Conservation (phyloP, 202 grass and related monocot species). For the Schoenoplectus tabernaemontani region DNA sequence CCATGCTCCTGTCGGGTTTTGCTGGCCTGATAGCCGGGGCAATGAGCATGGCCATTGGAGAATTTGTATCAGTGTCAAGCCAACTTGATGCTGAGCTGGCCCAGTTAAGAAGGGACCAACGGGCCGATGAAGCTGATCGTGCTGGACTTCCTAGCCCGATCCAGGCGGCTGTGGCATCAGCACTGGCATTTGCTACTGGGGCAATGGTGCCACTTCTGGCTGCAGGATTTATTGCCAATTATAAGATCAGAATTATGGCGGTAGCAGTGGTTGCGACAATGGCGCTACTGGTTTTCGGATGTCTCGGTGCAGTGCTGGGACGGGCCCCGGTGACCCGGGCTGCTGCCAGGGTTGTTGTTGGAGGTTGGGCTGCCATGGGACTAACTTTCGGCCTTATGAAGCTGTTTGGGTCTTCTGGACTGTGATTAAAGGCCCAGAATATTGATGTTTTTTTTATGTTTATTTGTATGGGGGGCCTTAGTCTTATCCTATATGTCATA, state of each 20-base stretch:
- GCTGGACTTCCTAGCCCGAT: conserved; percentile 46
- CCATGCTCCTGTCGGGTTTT: conserved; percentile 79
- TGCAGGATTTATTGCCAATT: conserved; percentile 36
- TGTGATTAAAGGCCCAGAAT: conserved; percentile 12
- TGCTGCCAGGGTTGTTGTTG: conserved; percentile 33
- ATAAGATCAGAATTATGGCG: conserved; percentile 34
- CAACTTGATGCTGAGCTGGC: conserved; percentile 53
- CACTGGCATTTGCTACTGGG: conserved; percentile 63
- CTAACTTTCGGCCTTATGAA: conserved; percentile 59
- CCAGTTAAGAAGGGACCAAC: conserved; percentile 36
- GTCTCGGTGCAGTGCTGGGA: conserved; percentile 45
- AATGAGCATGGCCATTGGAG: conserved; percentile 84
- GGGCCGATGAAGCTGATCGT: conserved; percentile 21
- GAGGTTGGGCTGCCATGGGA: conserved; percentile 51
- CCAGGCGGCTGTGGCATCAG: conserved; percentile 65
- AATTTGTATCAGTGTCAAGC: conserved; percentile 61
- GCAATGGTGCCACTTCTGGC: conserved; percentile 52
- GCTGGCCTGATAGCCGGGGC: conserved; percentile 75
- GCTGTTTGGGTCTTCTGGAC: conserved; percentile 23
- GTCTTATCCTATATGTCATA: background rate
- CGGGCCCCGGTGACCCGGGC: conserved; percentile 28
- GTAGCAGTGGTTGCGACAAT: conserved; percentile 29
- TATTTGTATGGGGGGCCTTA: background rate
- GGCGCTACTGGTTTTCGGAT: conserved; percentile 39
- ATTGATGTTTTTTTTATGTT: background rate